Conservation (phyloP, 345 rosid species). For the Hirschfeldia incana region DNA sequence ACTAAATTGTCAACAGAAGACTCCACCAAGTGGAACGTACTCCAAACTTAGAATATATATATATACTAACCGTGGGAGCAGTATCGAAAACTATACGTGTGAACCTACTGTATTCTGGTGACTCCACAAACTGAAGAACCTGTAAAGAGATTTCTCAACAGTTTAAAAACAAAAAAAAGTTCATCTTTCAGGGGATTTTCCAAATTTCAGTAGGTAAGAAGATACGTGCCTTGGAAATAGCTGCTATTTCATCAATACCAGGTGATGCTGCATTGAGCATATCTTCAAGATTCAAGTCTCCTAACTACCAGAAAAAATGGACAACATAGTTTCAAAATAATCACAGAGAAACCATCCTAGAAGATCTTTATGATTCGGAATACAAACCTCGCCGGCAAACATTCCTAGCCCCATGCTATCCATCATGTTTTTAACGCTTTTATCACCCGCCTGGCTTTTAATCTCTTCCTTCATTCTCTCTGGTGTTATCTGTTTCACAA, state of each 20-base stretch:
- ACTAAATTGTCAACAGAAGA: neutral
- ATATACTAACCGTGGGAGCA: conserved; percentile 72
- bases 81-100: conserved; percentile 74
- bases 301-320: conserved; percentile 42
- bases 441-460: conserved; percentile 41
- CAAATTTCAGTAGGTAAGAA: conserved; percentile 1
- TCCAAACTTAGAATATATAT: conserved; percentile 3
- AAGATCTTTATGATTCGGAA: neutral
- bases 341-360: neutral
- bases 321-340: neutral
- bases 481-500: conserved; percentile 53
- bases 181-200: neutral
- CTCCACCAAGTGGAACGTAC: neutral
- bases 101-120: conserved; percentile 62
- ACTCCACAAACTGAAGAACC: conserved; percentile 74
- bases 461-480: conserved; percentile 71
- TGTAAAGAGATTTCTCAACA: conserved; percentile 36
- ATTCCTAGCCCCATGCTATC: conserved; percentile 77
- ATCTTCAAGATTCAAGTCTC: conserved; percentile 73
- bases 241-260: conserved; percentile 72
- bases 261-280: conserved; percentile 72
- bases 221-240: conserved; percentile 67
- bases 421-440: conserved; percentile 62
- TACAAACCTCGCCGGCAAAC: conserved; percentile 73
- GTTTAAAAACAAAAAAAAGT: neutral